phyloP scores from a whole-genome alignment of 1,284 basidiomycete genomes.

The Cryptococcus maquisensis region DNA sequence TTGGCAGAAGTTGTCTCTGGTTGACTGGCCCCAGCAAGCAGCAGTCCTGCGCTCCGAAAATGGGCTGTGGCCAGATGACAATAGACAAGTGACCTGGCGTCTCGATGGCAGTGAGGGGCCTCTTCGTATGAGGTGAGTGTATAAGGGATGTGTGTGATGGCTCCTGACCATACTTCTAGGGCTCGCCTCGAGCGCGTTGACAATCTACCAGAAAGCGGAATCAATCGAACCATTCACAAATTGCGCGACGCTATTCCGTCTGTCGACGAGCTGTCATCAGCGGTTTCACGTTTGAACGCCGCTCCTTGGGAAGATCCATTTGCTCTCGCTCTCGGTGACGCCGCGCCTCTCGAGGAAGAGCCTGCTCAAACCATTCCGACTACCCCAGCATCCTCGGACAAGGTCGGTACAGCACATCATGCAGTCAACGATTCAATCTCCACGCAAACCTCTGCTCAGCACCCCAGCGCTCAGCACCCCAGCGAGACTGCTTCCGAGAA shows the following conservation, averaged over 20 bases:
- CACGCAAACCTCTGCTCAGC: neutral
- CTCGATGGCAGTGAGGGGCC: constrained; percentile 87
- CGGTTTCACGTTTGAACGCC: constrained; percentile 60
- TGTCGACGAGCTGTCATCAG: constrained; percentile 59
- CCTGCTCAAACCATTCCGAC: constrained; percentile 8
- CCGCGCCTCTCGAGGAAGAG: constrained; percentile 62
- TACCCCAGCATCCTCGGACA: constrained; percentile 15
- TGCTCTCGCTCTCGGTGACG: constrained; percentile 63
- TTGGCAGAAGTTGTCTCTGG: constrained; percentile 40
- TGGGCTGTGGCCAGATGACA: constrained; percentile 69
- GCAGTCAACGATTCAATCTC: neutral
- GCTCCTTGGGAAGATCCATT: constrained; percentile 77
- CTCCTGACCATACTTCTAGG: constrained; percentile 9
- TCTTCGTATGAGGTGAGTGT: constrained; percentile 64
- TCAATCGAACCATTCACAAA: constrained; percentile 23
- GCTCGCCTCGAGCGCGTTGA: constrained; percentile 38
- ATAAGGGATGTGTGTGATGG: too few species aligned
- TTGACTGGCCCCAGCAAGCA: constrained; percentile 46
- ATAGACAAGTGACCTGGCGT: constrained; percentile 59
- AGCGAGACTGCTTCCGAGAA: constrained; percentile 11
- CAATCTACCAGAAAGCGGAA: constrained; percentile 39
- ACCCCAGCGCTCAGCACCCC: neutral
- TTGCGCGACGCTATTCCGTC: constrained; percentile 57
- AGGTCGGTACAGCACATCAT: neutral
- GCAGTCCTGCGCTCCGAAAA: constrained; percentile 55